These are phyloP conservation scores for Populus hybrid DNA, from an alignment of 441 rosid genomes.

Conservation along the genomic window DNA sequence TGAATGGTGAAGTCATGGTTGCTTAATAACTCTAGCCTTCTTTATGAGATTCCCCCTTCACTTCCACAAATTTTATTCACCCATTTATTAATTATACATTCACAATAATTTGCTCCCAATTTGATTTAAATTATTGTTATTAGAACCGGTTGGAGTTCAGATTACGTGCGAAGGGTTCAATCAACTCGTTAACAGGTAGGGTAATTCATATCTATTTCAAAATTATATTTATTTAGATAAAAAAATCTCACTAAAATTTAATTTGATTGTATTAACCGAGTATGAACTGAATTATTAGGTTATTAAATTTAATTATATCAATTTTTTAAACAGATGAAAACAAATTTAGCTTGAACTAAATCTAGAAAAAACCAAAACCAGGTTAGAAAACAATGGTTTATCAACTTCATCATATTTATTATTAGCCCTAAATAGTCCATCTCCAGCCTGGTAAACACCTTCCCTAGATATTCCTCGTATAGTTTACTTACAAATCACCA, in stretches of 20 bases:
- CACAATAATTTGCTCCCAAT: neutral
- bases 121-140: neutral
- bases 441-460: slow-evolving; percentile 22
- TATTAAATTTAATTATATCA: too few species aligned
- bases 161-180: neutral
- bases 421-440: neutral
- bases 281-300: too few species aligned
- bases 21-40: slow-evolving; percentile 1
- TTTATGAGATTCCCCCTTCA: slow-evolving; percentile 19
- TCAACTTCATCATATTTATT: neutral
- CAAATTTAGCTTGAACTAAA: too few species aligned
- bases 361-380: too few species aligned
- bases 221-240: too few species aligned
- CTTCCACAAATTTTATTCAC: neutral
- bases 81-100: slow-evolving; percentile 2
- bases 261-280: too few species aligned
- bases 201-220: too few species aligned
- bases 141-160: neutral
- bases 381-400: too few species aligned
- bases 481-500: neutral
- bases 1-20: slow-evolving; percentile 25
- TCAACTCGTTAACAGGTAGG: neutral
- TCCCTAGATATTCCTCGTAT: slow-evolving; percentile 16
- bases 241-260: too few species aligned
- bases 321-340: too few species aligned